Evolutionary conservation across 169 alveolate species (phyloP).

Genomic region (Eimeria maxima): DNA sequence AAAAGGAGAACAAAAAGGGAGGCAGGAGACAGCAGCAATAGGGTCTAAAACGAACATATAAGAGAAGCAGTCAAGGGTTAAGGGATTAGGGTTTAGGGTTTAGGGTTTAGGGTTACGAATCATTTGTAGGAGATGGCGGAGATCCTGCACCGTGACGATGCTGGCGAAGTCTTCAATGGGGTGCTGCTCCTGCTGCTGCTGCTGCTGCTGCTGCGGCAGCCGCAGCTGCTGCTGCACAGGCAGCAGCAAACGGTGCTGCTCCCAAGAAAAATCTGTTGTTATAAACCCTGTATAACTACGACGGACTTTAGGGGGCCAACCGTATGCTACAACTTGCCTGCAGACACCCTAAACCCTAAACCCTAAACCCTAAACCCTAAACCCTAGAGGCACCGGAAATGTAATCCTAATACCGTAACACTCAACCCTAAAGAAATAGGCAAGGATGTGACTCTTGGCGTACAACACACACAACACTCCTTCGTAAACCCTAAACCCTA

Average conservation of each 20-base stretch:
- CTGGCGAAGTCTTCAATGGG: not conserved
- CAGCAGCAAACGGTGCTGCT: constrained; percentile 28
- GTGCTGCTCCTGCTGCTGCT: constrained; percentile 14
- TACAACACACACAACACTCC: not conserved
- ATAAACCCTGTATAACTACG: not conserved
- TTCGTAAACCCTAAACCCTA: not conserved
- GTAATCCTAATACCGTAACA: not conserved
- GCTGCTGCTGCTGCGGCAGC: not conserved
- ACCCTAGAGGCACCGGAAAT: not conserved
- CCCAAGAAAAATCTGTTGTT: constrained; percentile 17
- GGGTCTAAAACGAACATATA: too few relatives aligned
- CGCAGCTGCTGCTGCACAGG: not conserved
- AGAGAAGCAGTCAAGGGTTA: too few relatives aligned
- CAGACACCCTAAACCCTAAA: constrained; percentile 28
- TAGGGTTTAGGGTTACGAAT: not conserved
- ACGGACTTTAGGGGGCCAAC: constrained; percentile 45
- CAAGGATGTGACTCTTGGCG: not conserved
- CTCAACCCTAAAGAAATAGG: not conserved
- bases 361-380: constrained; percentile 49
- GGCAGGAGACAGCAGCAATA: not conserved
- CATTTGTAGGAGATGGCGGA: not conserved
- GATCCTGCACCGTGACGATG: constrained; percentile 43
- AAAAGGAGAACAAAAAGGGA: not conserved
- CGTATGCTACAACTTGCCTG: constrained; percentile 22
- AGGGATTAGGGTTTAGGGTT: not conserved